Base-by-base conservation (phyloP, 2,329 filamentous ascomycete genomes). In the Metarhizium rileyi region DNA sequence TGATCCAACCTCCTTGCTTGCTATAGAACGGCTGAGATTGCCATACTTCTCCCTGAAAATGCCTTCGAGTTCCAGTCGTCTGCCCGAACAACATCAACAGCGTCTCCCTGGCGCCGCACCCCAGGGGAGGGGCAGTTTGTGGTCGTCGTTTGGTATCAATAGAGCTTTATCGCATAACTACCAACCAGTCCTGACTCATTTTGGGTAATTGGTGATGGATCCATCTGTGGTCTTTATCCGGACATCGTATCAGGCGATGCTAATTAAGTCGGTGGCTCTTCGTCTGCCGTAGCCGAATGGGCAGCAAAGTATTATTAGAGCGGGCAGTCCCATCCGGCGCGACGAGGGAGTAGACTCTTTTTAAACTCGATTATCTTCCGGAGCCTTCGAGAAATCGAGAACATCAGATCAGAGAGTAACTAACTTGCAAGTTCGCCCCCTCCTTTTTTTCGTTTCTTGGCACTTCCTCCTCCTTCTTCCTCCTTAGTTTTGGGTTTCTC, bases 111-210 rank as follows among this genome's bases (percentile, higher is more conserved):
- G 43, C 18, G 20, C 36, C 22, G 49, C 38, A 38, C 44, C 44
- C 44, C n/a, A 16, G 36, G 40, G 28, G 44, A 47, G 35, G 44
- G 38, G 45, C 30, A 44, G 12, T 12, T 18, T 20, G 20, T 28
- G 25, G 20, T 16, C 16, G 16, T 12, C 25, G 3, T 28, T 40
- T 8, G 16, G 9, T n/a, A 22, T 42, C 44, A 46, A 50, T 46
- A 46, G 23, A 50, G 25, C 30, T 40, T 23, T 18, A 46, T 46
- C 20, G 48, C 48, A 50, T 50, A 46, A 35, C 48, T 46, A 50
- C 48, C 23, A 46, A 42, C 5, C 5, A 18, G 4, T 42, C 18
- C 22, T 42, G 38, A 42, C 20, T 14, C 38, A 42, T 42, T 42
- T 25, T 14, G n/a, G n/a, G 16, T n/a, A 9, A n/a, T 25, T 42